Base-by-base conservation (phyloP, 2,329 filamentous ascomycete genomes). In the Cladophialophora bantiana region DNA sequence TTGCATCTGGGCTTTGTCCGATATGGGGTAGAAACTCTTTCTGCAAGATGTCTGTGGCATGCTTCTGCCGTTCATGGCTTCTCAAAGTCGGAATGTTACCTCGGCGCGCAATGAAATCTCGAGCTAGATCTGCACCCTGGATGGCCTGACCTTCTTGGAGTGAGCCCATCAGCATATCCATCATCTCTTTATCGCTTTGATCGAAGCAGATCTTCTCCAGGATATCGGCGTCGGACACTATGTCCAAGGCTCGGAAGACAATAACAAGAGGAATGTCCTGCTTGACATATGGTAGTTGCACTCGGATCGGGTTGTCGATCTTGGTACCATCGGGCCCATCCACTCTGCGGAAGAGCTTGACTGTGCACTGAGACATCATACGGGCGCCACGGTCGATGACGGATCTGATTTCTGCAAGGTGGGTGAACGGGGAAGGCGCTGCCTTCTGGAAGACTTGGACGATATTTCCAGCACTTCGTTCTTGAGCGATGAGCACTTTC, bases 381-480 rank as follows among this genome's bases (percentile, higher is more conserved):
- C 96, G 88, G 0, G 94, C 97, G 13, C 96, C 95, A 79, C 97
- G 97, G 79, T 99, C 95, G 7, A 98, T 88, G 1, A 96, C 94
- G 79, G 94, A 97, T 80, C 95, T 88, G 74, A 99, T 97, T 80
- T 99, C 95, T 12, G 95, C 96, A 31, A 94, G 91, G 78, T 95
- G 97, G 1, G 93, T 94, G 70, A 93, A 96, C 9, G 93, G 91
- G 72, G 92, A 94, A n/a, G 93, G 93, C 73, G 90, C 87, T 0
- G 94, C 93, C 83, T 99, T 99, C 82, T 96, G 94, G 87, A 99
- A 99, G 34, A 99, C 94, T 80, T 99, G 95, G 4, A 99, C 95
- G 66, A 98, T 99, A 77, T 99, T 99, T 76, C 94, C 95, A 48
- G 95, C 95, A 77, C 94, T 97, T 69, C 95, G 91, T 80, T 99